Base-by-base conservation (phyloP, 192 early-diverging fungal species). In the Coemansia sp. region DNA sequence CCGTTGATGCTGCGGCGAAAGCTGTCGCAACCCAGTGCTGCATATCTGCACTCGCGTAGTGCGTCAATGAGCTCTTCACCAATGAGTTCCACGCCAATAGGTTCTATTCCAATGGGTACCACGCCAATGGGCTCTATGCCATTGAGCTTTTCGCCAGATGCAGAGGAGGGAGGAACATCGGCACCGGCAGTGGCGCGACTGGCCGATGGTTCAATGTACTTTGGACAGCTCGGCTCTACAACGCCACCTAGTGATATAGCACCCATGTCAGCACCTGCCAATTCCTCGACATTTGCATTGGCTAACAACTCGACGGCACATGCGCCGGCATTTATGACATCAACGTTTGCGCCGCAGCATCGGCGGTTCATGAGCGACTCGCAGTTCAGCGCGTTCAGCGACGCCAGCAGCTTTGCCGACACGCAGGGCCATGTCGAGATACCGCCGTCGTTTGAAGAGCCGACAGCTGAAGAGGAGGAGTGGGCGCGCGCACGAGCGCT, bases 401-500 rank as follows among this genome's bases (percentile, higher is more conserved):
- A 71, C 16, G 72, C 62, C 47, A 80, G 72, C 58, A 80, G 77
- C 43, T 71, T 80, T 58, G 68, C 56, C 21, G 72, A 71, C 21
- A 69, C 71, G 19, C 72, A 68, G 62, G 77, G 77, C 9, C 60
- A 62, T 0, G 61, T 71, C 1, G 68, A 74, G 16, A 45, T 74
- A 6, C 72, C 77, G 4, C 22, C 35, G 6, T 69, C 72, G 41
- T 80, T 80, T 58, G 65, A 21, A 0, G 22, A 29, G 17, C 77
- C 77, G 3, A 63, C 77, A 4, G 64, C 62, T n/a, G 68, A 80
- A 23, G 77, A 80, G 53, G 93, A 96, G 62, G 65, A 83, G 23
- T 88, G 85, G 86, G 77, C 85, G 26, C 85, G 87, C 12, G 82
- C 76, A 7, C 82, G 84, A 12, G 84, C 86, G 0, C 75, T 87